Evolutionary conservation across 75 land plant genomes (phyloP), one percentile per base, ranked within the genome.

Genomic region (Isoetes taiwanensis): DNA sequence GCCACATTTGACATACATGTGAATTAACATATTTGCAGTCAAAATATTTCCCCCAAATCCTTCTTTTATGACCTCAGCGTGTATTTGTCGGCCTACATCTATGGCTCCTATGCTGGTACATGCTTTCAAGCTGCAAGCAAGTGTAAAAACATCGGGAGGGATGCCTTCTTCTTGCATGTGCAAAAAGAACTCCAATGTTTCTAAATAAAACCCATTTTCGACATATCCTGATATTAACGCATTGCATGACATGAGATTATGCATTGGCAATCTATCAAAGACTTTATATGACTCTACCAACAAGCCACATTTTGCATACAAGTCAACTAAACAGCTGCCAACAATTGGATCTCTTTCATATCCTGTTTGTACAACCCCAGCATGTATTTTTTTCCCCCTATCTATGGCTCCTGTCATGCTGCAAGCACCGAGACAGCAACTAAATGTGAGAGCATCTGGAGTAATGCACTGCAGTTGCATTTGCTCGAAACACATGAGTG

Each of bases 221-320:
- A 54, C 57, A 56, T 57, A 64, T 21, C 81, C 81, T 0, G 43
- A 55, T 1, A 78, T 57, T 67, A 74, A 55, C 29, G 72, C 48
- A 3, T 59, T 74, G 71, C 74, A 74, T 33, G 59, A 55, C n/a
- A 78, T n/a, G n/a, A 54, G n/a, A 53, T 63, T 37, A 5, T 38
- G 62, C 12, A n/a, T 9, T 20, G 24, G 11, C 26, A 63, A 27
- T 21, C 3, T 34, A 2, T 53, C 59, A 53, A 63, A 63, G 14
- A 63, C 64, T 11, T 50, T 29, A 16, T 17, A 27, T 11, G 61
- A 3, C 17, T 54, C 5, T 11, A 11, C 12, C 23, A 52, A 43
- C 4, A 14, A 30, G 16, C 64, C 57, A 11, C 25, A 31, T 19
- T 30, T 52, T 2, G 33, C 57, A 52, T 62, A 62, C 59, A 31